Evolutionary conservation across 140 eudicot species (phyloP).

Genomic region (Flaveria floridana): DNA sequence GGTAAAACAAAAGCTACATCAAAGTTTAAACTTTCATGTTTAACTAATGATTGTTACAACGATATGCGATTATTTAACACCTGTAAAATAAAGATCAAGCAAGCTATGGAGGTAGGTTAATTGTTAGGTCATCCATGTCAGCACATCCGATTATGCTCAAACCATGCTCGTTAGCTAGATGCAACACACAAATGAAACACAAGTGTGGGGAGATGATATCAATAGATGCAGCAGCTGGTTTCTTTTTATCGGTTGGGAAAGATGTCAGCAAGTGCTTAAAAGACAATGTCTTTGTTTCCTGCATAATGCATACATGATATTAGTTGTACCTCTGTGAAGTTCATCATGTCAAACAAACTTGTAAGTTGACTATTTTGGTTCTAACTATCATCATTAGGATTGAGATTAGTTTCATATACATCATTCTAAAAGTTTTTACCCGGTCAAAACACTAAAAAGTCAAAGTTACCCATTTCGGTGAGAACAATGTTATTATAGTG

Average conservation of each 20-base stretch:
- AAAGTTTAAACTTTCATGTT: not conserved
- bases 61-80: not conserved
- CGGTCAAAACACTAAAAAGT: not conserved
- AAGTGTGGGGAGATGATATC: slow-evolving; percentile 72
- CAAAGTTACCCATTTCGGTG: not conserved
- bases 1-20: slow-evolving; percentile 5
- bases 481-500: not conserved
- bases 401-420: too few species aligned
- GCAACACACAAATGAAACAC: slow-evolving; percentile 83
- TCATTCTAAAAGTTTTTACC: not conserved
- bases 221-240: slow-evolving; percentile 50
- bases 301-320: slow-evolving; percentile 21
- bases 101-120: slow-evolving; percentile 41
- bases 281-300: slow-evolving; percentile 49
- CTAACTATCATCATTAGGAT: not conserved
- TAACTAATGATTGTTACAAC: not conserved
- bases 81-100: not conserved
- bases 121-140: slow-evolving; percentile 63
- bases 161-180: slow-evolving; percentile 93
- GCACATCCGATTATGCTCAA: slow-evolving; percentile 57
- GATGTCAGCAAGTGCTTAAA: slow-evolving; percentile 53
- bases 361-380: not conserved
- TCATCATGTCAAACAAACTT: not conserved
- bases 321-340: not conserved
- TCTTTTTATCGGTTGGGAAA: slow-evolving; percentile 52